These are phyloP conservation scores for Onygena corvina DNA, from an alignment of 2,329 filamentous ascomycete genomes.

Conservation along the genomic window DNA sequence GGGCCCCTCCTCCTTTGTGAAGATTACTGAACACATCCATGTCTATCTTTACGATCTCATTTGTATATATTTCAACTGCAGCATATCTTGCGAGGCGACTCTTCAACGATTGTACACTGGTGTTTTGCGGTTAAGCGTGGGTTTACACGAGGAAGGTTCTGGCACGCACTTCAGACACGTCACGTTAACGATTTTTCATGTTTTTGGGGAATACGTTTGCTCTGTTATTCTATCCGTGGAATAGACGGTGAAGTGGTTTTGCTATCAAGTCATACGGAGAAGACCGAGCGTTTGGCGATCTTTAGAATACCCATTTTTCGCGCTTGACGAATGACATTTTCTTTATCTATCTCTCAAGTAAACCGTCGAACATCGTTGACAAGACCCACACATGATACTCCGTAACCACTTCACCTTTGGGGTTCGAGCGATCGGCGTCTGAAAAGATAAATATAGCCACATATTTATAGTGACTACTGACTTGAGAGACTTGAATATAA, in stretches of 20 bases:
- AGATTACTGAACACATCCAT: constrained; percentile 12
- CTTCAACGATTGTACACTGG: neutral
- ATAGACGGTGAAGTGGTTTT: too few species aligned
- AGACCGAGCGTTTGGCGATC: too few species aligned
- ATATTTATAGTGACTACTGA: neutral
- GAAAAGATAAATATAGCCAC: neutral
- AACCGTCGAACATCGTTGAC: neutral
- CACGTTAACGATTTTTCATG: too few species aligned
- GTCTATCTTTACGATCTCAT: neutral
- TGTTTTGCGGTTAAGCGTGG: neutral
- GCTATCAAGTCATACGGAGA: too few species aligned
- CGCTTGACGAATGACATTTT: too few species aligned
- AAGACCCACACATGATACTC: neutral
- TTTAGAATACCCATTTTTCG: too few species aligned
- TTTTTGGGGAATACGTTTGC: too few species aligned
- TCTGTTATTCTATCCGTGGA: too few species aligned
- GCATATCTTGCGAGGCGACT: neutral
- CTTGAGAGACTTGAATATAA: too few species aligned
- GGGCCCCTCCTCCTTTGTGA: neutral
- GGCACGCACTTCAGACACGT: too few species aligned
- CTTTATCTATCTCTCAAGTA: too few species aligned
- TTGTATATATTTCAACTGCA: neutral
- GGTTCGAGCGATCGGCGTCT: neutral
- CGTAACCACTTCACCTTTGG: neutral
- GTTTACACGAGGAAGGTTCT: neutral